A percentile compares a stretch with the other conserved stretches of the same genome.
phyloP scores from a whole-genome alignment of 441 rosid genomes.

The Aquilaria agallochum region DNA sequence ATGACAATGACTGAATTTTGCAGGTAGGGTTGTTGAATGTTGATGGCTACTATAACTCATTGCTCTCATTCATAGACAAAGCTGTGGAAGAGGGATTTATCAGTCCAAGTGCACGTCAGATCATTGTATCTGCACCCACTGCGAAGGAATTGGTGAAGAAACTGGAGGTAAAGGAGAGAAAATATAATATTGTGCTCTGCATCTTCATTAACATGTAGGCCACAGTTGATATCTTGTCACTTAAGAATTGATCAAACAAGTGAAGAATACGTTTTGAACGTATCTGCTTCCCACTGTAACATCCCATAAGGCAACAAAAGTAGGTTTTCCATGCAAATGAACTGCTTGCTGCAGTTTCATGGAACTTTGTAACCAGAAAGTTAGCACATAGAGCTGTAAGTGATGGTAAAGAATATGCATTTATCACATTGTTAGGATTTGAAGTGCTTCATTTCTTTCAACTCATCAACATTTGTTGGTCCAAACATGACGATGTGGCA shows the following conservation, averaged over 20 bases:
- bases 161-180: slow-evolving; percentile 46
- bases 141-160: slow-evolving; percentile 61
- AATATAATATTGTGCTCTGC: slow-evolving; percentile 1
- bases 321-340: not conserved
- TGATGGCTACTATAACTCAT: slow-evolving; percentile 80
- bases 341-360: too few species aligned
- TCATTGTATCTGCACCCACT: slow-evolving; percentile 71
- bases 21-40: slow-evolving; percentile 73
- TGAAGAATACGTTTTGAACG: too few species aligned
- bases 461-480: not conserved
- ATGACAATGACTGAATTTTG: slow-evolving; percentile 7
- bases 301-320: too few species aligned
- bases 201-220: not conserved
- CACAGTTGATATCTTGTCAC: not conserved
- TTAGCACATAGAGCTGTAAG: too few species aligned
- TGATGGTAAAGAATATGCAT: too few species aligned
- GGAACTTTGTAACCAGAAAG: too few species aligned
- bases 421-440: too few species aligned
- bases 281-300: not conserved
- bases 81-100: slow-evolving; percentile 81
- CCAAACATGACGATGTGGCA: not conserved
- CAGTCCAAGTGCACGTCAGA: slow-evolving; percentile 65
- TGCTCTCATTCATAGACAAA: slow-evolving; percentile 69
- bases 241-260: not conserved
- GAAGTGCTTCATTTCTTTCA: not conserved